Evolutionary conservation across 805 yeast species (phyloP).

Genomic region (Teunomyces tritomae): DNA sequence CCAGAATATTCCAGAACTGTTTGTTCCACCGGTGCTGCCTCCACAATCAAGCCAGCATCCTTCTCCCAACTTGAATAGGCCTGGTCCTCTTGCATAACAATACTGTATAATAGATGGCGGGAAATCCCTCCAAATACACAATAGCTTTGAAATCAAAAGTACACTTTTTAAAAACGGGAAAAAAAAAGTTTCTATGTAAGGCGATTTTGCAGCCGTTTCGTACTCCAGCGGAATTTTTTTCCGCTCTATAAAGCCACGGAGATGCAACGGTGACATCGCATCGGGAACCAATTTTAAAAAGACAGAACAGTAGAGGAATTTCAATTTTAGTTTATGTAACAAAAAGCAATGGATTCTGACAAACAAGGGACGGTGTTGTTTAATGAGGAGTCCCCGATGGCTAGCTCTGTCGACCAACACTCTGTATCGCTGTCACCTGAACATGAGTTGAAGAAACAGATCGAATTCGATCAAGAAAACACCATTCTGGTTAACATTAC

Average conservation of each 20-base stretch:
- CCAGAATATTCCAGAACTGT: background rate
- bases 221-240: background rate
- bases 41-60: background rate
- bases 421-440: background rate
- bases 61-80: no score
- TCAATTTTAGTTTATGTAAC: background rate
- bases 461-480: background rate
- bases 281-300: background rate
- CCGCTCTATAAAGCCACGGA: background rate
- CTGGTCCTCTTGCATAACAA: background rate
- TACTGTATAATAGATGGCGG: background rate
- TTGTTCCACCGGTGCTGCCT: background rate
- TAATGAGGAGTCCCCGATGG: background rate
- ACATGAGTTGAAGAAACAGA: background rate
- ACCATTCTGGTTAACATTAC: conserved; percentile 10
- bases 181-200: background rate
- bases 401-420: background rate
- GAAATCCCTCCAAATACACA: no score
- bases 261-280: background rate
- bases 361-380: background rate
- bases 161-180: background rate
- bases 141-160: background rate
- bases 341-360: background rate
- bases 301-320: background rate
- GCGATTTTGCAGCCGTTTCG: background rate